phyloP scores from a whole-genome alignment of 106 monocot species.

The Dendrobium catenatum region DNA sequence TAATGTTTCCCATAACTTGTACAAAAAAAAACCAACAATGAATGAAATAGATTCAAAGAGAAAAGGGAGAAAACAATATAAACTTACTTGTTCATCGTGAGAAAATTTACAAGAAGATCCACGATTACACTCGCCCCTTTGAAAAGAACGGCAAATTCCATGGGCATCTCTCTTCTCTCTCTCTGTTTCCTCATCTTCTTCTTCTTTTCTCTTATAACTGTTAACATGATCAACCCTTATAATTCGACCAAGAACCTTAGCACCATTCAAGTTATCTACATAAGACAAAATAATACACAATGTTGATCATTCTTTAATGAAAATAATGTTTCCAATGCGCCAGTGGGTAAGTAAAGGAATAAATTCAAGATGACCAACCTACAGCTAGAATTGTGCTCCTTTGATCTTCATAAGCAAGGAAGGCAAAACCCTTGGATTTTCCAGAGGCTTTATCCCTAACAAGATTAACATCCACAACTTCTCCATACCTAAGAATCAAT shows the following conservation, averaged over 20 bases:
- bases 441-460: conserved; percentile 91
- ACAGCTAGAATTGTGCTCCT: conserved; percentile 92
- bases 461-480: conserved; percentile 89
- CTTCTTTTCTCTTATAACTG: conserved; percentile 89
- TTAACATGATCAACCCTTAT: conserved; percentile 82
- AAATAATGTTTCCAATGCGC: background rate
- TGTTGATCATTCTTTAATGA: background rate
- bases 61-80: too few species aligned
- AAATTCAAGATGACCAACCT: conserved; percentile 30
- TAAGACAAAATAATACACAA: background rate
- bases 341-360: background rate
- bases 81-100: conserved; percentile 68
- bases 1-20: too few species aligned
- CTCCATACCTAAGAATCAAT: conserved; percentile 62
- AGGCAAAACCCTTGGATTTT: conserved; percentile 89
- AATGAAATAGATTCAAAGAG: background rate
- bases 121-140: conserved; percentile 75
- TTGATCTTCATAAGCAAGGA: conserved; percentile 94
- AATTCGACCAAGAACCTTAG: conserved; percentile 67
- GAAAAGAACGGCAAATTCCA: conserved; percentile 81
- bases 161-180: conserved; percentile 65
- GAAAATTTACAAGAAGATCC: conserved; percentile 93
- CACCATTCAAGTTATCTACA: conserved; percentile 92
- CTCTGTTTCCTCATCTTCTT: conserved; percentile 62
- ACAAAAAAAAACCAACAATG: background rate